phyloP scores from a whole-genome alignment of 1,284 basidiomycete genomes.

The Anthracocystis walkeri region DNA sequence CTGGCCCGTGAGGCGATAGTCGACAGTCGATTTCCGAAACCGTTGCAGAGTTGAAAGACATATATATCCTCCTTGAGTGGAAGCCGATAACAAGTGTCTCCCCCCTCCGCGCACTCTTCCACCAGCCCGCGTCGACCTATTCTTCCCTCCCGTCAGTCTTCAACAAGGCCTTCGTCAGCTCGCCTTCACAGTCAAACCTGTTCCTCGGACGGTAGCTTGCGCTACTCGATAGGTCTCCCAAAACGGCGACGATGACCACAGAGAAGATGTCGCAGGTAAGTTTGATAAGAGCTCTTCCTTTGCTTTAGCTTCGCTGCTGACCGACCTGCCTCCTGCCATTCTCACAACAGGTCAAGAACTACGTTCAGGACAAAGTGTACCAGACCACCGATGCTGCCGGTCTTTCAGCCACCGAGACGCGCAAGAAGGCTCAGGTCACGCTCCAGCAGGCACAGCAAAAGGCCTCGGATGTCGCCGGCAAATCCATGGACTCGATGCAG shows the following conservation, averaged over 20 bases:
- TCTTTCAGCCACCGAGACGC: constrained; percentile 25
- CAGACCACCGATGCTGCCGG: constrained; percentile 38
- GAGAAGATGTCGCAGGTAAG: constrained; percentile 33
- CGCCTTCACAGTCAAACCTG: background rate
- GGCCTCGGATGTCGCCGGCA: constrained; percentile 6
- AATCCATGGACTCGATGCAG: constrained; percentile 23
- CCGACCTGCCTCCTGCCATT: background rate
- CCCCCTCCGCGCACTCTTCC: background rate
- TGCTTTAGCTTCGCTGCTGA: background rate
- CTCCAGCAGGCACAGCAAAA: constrained; percentile 27
- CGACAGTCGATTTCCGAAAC: background rate
- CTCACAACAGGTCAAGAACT: constrained; percentile 24
- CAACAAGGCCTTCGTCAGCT: background rate
- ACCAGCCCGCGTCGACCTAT: background rate
- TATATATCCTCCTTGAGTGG: background rate
- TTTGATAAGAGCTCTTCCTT: background rate
- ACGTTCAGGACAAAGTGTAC: constrained; percentile 32
- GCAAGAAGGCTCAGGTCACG: constrained; percentile 20
- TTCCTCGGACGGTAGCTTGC: background rate
- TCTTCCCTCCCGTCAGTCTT: background rate
- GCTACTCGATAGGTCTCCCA: constrained; percentile 7
- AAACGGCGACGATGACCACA: constrained; percentile 22
- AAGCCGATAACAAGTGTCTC: background rate
- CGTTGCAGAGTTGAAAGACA: background rate
- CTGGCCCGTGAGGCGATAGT: background rate